phyloP scores from a whole-genome alignment of 108 stramenopile species.

The Schizochytrium sp. region DNA sequence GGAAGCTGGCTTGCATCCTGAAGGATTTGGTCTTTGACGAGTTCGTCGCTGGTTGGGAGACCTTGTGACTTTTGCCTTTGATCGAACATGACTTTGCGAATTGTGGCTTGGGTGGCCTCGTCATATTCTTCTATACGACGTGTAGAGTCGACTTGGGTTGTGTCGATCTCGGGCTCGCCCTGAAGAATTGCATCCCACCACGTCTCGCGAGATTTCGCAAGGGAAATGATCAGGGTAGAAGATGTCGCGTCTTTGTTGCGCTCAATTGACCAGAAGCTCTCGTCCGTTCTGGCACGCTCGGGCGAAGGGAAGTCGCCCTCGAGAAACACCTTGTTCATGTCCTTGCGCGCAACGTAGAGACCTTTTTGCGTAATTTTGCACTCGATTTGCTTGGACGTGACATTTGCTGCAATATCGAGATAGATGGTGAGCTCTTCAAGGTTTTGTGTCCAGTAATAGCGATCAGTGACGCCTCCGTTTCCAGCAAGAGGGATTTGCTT shows the following conservation, averaged over 20 bases:
- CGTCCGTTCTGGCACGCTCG: slow-evolving; percentile 17
- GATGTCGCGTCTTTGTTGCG: neutral
- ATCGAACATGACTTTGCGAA: slow-evolving; percentile 53
- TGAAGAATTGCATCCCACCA: slow-evolving; percentile 45
- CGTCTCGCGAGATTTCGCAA: slow-evolving; percentile 41
- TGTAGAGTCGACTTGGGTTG: slow-evolving; percentile 44
- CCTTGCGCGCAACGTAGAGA: slow-evolving; percentile 19
- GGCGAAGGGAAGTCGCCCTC: slow-evolving; percentile 23
- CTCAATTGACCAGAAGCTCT: slow-evolving; percentile 41
- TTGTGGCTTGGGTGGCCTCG: slow-evolving; percentile 41
- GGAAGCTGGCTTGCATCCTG: slow-evolving; percentile 34
- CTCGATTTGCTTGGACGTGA: slow-evolving; percentile 28
- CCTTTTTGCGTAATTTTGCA: slow-evolving; percentile 23
- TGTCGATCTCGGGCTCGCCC: slow-evolving; percentile 51
- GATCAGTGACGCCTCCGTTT: slow-evolving; percentile 40
- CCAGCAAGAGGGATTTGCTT: slow-evolving; percentile 41
- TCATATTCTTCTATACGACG: slow-evolving; percentile 42
- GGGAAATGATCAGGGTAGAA: slow-evolving; percentile 29
- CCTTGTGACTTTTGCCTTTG: slow-evolving; percentile 43
- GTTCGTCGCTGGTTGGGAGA: slow-evolving; percentile 41
- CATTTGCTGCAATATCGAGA: slow-evolving; percentile 31
- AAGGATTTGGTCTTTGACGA: slow-evolving; percentile 17
- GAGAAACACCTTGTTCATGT: slow-evolving; percentile 5
- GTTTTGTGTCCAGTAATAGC: slow-evolving; percentile 47
- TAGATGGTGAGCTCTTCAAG: slow-evolving; percentile 39